These are phyloP conservation scores for Sphagnurus paluster DNA, from an alignment of 1,284 basidiomycete species.

Conservation along the genomic window DNA sequence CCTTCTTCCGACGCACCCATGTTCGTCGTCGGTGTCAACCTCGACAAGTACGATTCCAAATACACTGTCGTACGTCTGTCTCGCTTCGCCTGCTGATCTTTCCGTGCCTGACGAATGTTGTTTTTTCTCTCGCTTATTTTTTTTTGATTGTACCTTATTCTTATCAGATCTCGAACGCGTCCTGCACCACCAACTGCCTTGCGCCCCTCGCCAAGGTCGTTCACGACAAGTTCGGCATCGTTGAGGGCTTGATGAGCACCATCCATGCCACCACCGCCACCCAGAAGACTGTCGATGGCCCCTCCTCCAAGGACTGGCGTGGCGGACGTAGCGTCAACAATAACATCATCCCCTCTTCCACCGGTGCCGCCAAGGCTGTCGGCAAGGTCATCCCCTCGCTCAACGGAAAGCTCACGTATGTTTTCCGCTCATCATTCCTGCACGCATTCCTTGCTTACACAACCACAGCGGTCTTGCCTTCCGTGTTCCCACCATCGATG, in stretches of 20 bases:
- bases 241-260: conserved; percentile 98
- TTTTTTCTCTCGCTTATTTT: background rate
- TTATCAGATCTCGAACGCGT: conserved; percentile 88
- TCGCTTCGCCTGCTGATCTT: conserved; percentile 10
- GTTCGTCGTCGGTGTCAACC: conserved; percentile 97
- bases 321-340: conserved; percentile 95
- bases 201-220: conserved; percentile 98
- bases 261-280: conserved; percentile 97
- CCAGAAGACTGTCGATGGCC: conserved; percentile 99
- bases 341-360: conserved; percentile 99
- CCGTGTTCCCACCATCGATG: conserved; percentile 97
- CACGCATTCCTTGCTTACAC: background rate
- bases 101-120: conserved; percentile 12
- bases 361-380: conserved; percentile 99
- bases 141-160: conserved; percentile 3
- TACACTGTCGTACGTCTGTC: conserved; percentile 73
- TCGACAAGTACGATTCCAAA: conserved; percentile 90
- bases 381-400: conserved; percentile 98
- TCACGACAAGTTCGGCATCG: conserved; percentile 94
- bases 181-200: conserved; percentile 99
- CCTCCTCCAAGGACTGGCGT: conserved; percentile 93
- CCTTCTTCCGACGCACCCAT: conserved; percentile 99
- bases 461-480: conserved; percentile 83
- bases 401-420: conserved; percentile 95
- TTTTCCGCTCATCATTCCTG: conserved; percentile 12